Percentiles rank a stretch among this genome's conserved stretches.
These are phyloP conservation scores for Evernia prunastri DNA, from an alignment of 495 filamentous ascomycete genomes.

Conservation along the genomic window DNA sequence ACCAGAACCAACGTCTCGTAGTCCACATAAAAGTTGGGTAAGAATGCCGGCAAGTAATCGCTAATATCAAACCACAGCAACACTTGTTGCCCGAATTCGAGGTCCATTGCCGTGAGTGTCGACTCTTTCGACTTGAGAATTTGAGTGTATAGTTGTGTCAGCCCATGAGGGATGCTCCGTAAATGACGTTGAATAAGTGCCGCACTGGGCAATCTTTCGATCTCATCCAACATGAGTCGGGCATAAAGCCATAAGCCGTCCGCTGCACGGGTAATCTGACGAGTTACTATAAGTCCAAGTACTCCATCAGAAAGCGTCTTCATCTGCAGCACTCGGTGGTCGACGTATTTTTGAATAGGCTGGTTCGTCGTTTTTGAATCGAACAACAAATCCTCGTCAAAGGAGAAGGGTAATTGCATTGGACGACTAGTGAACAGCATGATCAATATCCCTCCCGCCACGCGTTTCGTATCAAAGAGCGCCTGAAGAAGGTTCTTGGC, in stretches of 20 bases:
- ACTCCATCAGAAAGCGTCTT: slow-evolving; percentile 7
- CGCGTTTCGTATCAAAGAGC: slow-evolving; percentile 12
- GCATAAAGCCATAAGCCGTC: slow-evolving; percentile 32
- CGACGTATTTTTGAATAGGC: slow-evolving; percentile 3
- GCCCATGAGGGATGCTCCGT: slow-evolving; percentile 23
- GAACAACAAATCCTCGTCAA: slow-evolving; percentile 10
- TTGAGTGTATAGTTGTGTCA: slow-evolving; percentile 27
- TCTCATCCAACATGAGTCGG: slow-evolving; percentile 31
- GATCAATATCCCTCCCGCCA: slow-evolving; percentile 1
- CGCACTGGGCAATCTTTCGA: slow-evolving; percentile 26
- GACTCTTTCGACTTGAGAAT: slow-evolving; percentile 25
- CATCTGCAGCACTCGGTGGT: slow-evolving; percentile 4
- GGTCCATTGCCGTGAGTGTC: slow-evolving; percentile 22
- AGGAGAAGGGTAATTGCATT: slow-evolving; percentile 3
- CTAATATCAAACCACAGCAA: slow-evolving; percentile 28
- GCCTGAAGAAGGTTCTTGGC: slow-evolving; percentile 20
- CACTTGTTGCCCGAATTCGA: slow-evolving; percentile 27
- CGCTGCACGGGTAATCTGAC: slow-evolving; percentile 13
- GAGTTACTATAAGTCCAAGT: slow-evolving; percentile 3
- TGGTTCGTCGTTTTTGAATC: background rate
- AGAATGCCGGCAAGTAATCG: slow-evolving; percentile 23
- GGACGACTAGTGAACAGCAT: slow-evolving; percentile 18
- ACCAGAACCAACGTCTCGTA: slow-evolving; percentile 24
- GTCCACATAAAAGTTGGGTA: slow-evolving; percentile 14
- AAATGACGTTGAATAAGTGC: slow-evolving; percentile 26